A percentile compares a stretch with the other conserved stretches of the same genome.
Evolutionary conservation across 305 asterid species (phyloP).

Genomic region (Ruellia speciosa): DNA sequence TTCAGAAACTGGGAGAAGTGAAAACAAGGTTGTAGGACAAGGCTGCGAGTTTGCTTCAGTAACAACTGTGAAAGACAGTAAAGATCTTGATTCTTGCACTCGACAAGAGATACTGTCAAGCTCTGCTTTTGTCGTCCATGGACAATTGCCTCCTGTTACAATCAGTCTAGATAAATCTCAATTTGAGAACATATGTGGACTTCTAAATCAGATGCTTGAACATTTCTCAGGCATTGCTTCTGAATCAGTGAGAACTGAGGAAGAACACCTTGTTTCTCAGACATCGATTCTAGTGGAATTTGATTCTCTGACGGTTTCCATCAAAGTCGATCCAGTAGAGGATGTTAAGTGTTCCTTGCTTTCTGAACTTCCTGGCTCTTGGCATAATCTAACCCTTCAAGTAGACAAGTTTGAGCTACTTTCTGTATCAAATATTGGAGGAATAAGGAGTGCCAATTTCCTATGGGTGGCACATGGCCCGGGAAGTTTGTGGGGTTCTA

Average conservation of each 20-base stretch:
- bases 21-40: constrained; percentile 45
- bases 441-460: constrained; percentile 57
- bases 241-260: constrained; percentile 30
- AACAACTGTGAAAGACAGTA: constrained; percentile 57
- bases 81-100: constrained; percentile 42
- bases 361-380: constrained; percentile 84
- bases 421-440: constrained; percentile 74
- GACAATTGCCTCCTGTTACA: constrained; percentile 47
- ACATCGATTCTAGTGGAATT: constrained; percentile 68
- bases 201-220: constrained; percentile 46
- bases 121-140: constrained; percentile 63
- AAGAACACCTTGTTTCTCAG: constrained; percentile 45
- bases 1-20: constrained; percentile 48
- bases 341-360: constrained; percentile 38
- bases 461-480: constrained; percentile 63
- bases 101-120: constrained; percentile 65
- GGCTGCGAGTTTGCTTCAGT: constrained; percentile 74
- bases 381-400: constrained; percentile 64
- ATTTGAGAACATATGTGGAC: constrained; percentile 42
- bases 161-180: constrained; percentile 44
- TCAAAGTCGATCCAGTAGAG: constrained; percentile 39
- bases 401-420: constrained; percentile 62
- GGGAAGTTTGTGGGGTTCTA: constrained; percentile 82
- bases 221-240: constrained; percentile 38
- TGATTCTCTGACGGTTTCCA: constrained; percentile 43